Evolutionary conservation across 2,329 filamentous ascomycete genomes (phyloP), one percentile per base, ranked within the genome.

Genomic region (Aspergillus sojae): DNA sequence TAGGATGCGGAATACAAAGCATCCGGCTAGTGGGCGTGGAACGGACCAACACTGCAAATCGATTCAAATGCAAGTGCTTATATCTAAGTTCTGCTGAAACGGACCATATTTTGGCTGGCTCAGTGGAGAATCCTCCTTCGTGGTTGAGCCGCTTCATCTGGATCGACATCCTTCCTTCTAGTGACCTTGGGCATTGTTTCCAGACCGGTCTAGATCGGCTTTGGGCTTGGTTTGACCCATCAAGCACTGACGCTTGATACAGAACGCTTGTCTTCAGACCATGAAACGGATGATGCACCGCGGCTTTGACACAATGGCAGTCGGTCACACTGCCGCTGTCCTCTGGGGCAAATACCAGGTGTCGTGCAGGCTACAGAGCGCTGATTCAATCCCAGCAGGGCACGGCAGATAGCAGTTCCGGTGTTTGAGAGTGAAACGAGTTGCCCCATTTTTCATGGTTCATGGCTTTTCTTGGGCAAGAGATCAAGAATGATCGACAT

Each of bases 401-500:
- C 46, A 53, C 46, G 32, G 34, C 26, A 57, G 54, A 43, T 39
- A 34, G 34, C 23, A 57, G 46, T 23, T 50, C 39, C 62, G 57
- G 23, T 41, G 58, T 58, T 63, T 61, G 58, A 64, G 34, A 12
- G 50, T 65, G 64, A 65, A 63, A 65, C 57, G 3, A 5, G n/a
- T 14, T 39, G 34, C n/a, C 58, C 55, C 58, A 61, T 48, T 56
- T n/a, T 58, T 56, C 58, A 59, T 48, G 16, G 41, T 30, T 62
- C 55, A 57, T 45, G 46, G 53, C 45, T 53, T 21, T 28, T 43
- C 52, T 52, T 60, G 56, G 58, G 45, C 36, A 52, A 58, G 46
- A 62, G 64, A 66, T 64, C 64, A 28, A 48, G 30, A 30, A 55
- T 54, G 65, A 67, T 67, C 62, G 52, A 57, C 65, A 61, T 59